Conservation (phyloP, 495 filamentous ascomycete species). For the Evernia prunastri region DNA sequence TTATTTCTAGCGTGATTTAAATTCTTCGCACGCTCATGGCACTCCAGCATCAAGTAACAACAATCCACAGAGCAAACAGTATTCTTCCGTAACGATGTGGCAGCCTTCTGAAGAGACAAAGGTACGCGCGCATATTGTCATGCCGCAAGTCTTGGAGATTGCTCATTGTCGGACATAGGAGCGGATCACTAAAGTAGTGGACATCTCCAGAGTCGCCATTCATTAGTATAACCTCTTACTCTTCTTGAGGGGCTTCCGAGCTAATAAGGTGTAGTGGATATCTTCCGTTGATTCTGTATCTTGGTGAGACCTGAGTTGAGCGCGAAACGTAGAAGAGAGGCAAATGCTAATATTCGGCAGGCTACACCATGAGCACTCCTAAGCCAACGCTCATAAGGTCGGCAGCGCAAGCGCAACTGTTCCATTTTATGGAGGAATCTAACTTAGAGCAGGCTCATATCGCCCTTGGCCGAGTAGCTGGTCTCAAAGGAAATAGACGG, state of each 20-base stretch:
- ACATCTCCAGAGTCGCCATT: conserved; percentile 88
- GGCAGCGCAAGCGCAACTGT: conserved; percentile 5
- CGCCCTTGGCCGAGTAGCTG: conserved; percentile 50
- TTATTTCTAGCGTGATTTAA: conserved; percentile 7
- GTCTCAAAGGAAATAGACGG: not conserved
- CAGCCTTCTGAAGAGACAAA: conserved; percentile 96
- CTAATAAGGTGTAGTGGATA: conserved; percentile 66
- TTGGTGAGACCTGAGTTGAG: conserved; percentile 56
- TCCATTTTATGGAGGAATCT: conserved; percentile 16
- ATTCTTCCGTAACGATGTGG: conserved; percentile 47
- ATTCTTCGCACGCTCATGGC: not conserved
- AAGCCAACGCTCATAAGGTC: conserved; percentile 91
- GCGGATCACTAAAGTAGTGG: conserved; percentile 91
- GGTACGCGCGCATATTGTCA: conserved; percentile 41
- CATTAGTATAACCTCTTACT: conserved; percentile 66
- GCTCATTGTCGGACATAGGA: conserved; percentile 50
- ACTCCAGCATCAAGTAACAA: not conserved
- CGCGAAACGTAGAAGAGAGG: not conserved
- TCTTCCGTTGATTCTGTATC: conserved; percentile 91
- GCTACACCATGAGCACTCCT: conserved; percentile 89
- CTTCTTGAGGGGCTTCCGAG: not conserved
- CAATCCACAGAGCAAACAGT: not conserved
- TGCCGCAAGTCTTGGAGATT: not conserved
- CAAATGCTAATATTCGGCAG: conserved; percentile 36
- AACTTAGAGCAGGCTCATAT: conserved; percentile 55